Percentiles rank a stretch among this genome's conserved stretches.
These are phyloP conservation scores for Holtermannia corniformis DNA, from an alignment of 768 basidiomycete species.

Conservation along the genomic window DNA sequence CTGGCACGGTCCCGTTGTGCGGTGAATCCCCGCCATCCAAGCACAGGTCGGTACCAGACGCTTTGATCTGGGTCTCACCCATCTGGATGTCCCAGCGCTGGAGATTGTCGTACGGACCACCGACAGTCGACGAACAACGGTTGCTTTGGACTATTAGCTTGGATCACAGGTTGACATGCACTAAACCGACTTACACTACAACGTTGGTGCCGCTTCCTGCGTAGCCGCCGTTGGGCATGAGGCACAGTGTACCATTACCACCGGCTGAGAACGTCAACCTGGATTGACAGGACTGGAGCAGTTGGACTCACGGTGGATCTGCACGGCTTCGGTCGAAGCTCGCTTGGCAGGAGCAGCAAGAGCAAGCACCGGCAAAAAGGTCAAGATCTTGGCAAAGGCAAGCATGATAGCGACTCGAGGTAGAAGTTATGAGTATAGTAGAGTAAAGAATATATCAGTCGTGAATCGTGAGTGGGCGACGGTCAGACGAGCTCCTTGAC, in stretches of 20 bases:
- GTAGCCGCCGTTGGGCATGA: conserved; percentile 8
- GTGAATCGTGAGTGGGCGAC: too few relatives aligned
- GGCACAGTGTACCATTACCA: conserved; percentile 13
- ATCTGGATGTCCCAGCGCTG: conserved; percentile 10
- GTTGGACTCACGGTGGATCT: conserved; percentile 6
- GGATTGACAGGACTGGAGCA: neutral
- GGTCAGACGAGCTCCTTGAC: too few relatives aligned
- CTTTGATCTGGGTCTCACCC: conserved; percentile 12
- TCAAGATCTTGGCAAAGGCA: too few relatives aligned
- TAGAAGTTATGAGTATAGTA: too few relatives aligned
- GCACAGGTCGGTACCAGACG: conserved; percentile 25
- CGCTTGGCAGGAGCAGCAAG: too few relatives aligned
- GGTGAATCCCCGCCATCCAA: conserved; percentile 23
- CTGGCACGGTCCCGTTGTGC: conserved; percentile 16
- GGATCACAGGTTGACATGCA: neutral
- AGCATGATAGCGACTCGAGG: too few relatives aligned
- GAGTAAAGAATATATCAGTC: too few relatives aligned
- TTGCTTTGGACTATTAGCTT: neutral
- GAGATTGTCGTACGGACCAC: neutral
- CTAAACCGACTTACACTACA: conserved; percentile 10
- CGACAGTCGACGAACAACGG: neutral
- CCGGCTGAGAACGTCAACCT: neutral
- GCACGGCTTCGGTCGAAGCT: neutral
- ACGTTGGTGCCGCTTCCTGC: conserved; percentile 8
- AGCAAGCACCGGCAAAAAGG: too few relatives aligned